These are phyloP conservation scores for Microdochium paspali DNA, from an alignment of 2,329 filamentous ascomycete genomes.

Conservation along the genomic window DNA sequence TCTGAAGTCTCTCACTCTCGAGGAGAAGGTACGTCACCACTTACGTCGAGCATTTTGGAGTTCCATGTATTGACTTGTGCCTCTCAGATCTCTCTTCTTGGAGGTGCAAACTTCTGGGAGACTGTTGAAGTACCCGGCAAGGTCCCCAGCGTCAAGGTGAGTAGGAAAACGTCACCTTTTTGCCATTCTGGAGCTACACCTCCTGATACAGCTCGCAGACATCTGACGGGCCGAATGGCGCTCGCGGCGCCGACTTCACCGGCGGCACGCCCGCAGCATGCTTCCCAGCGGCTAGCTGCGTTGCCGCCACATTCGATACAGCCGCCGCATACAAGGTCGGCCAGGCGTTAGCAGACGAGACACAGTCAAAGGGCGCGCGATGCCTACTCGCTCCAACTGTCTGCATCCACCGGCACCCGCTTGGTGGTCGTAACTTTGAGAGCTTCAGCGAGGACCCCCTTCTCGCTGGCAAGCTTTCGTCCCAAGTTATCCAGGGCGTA, in stretches of 20 bases:
- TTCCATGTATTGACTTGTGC: not conserved
- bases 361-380: constrained; percentile 53
- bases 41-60: not conserved
- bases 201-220: constrained; percentile 1
- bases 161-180: too few relatives aligned
- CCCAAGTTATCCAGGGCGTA: constrained; percentile 31
- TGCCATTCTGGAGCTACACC: not conserved
- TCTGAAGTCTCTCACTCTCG: not conserved
- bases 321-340: constrained; percentile 48
- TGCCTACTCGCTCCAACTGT: constrained; percentile 59
- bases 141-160: not conserved
- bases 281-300: constrained; percentile 18
- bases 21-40: not conserved
- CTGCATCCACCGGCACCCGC: constrained; percentile 35
- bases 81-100: not conserved
- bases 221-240: constrained; percentile 23
- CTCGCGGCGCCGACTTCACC: constrained; percentile 19
- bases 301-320: constrained; percentile 55
- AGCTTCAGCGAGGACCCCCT: constrained; percentile 37
- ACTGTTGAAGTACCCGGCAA: not conserved
- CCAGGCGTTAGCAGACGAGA: constrained; percentile 45
- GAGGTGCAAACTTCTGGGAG: not conserved
- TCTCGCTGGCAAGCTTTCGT: constrained; percentile 31
- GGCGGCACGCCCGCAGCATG: constrained; percentile 19
- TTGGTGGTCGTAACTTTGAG: constrained; percentile 39